Evolutionary conservation across 2,329 filamentous ascomycete genomes (phyloP).

Genomic region (Lecanosticta acicola): DNA sequence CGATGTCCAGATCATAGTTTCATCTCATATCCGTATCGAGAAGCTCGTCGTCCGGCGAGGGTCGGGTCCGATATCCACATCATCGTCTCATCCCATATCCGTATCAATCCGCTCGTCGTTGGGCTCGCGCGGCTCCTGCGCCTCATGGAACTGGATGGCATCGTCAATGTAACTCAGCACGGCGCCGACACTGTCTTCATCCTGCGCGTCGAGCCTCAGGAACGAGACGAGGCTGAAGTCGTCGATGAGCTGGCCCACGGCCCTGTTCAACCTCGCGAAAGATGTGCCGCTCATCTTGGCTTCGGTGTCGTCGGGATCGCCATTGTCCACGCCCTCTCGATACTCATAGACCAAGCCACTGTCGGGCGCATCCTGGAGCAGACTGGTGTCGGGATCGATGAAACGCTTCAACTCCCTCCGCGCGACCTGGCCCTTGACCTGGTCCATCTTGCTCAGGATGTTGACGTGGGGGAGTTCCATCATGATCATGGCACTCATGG

Average conservation of each 20-base stretch:
- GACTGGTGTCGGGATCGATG: conserved; percentile 73
- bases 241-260: conserved; percentile 86
- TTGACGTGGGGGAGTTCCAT: conserved; percentile 95
- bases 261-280: conserved; percentile 77
- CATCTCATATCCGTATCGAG: conserved; percentile 51
- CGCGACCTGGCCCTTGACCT: conserved; percentile 81
- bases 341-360: conserved; percentile 41
- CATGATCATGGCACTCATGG: conserved; percentile 99
- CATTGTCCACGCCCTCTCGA: conserved; percentile 5
- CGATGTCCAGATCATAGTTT: too few relatives aligned
- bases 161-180: conserved; percentile 92
- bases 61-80: background rate
- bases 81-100: conserved; percentile 45
- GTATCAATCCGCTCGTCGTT: conserved; percentile 55
- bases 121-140: conserved; percentile 83
- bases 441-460: conserved; percentile 94
- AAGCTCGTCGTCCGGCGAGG: too few relatives aligned
- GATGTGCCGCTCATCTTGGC: conserved; percentile 63
- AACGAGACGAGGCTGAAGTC: conserved; percentile 98
- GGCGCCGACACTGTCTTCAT: conserved; percentile 82
- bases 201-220: conserved; percentile 77
- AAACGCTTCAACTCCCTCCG: conserved; percentile 87
- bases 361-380: conserved; percentile 74
- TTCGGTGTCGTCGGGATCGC: conserved; percentile 23
- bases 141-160: conserved; percentile 87